Conservation (phyloP, 169 alveolate genomes). For the Eimeria necatrix region DNA sequence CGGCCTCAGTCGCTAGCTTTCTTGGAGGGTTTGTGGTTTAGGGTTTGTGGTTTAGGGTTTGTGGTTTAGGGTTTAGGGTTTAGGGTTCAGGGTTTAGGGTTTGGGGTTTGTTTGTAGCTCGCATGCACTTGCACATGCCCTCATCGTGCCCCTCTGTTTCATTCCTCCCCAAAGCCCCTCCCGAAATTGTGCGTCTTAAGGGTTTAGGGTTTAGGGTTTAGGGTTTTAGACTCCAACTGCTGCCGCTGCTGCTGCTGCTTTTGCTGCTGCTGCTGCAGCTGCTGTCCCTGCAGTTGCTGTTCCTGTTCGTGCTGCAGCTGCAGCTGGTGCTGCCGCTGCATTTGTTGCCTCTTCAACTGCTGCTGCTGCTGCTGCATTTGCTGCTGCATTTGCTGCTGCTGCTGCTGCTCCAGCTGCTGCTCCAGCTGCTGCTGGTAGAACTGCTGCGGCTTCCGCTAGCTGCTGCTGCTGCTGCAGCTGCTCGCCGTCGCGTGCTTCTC, state of each 20-base stretch:
- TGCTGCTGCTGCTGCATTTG: slow-evolving; percentile 76
- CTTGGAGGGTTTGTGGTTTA: no score
- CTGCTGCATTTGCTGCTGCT: slow-evolving; percentile 70
- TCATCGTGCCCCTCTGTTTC: slow-evolving; percentile 67
- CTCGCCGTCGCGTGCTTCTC: neutral
- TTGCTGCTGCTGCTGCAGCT: neutral
- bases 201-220: neutral
- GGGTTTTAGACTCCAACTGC: neutral
- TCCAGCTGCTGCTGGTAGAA: neutral
- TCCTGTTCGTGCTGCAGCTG: slow-evolving; percentile 12
- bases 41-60: neutral
- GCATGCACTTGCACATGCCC: slow-evolving; percentile 76
- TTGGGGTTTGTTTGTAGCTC: slow-evolving; percentile 22
- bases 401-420: neutral
- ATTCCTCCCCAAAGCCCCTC: slow-evolving; percentile 33
- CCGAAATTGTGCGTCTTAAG: neutral
- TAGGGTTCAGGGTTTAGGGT: neutral
- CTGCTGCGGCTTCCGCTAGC: no score
- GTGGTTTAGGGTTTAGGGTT: neutral
- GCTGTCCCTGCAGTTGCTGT: neutral
- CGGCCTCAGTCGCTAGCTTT: no score
- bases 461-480: neutral
- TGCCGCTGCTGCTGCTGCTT: neutral
- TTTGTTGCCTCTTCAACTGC: no score
- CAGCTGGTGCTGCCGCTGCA: neutral